These are phyloP conservation scores for Didymella arachidicola DNA, from an alignment of 2,329 filamentous ascomycete species.

Conservation along the genomic window DNA sequence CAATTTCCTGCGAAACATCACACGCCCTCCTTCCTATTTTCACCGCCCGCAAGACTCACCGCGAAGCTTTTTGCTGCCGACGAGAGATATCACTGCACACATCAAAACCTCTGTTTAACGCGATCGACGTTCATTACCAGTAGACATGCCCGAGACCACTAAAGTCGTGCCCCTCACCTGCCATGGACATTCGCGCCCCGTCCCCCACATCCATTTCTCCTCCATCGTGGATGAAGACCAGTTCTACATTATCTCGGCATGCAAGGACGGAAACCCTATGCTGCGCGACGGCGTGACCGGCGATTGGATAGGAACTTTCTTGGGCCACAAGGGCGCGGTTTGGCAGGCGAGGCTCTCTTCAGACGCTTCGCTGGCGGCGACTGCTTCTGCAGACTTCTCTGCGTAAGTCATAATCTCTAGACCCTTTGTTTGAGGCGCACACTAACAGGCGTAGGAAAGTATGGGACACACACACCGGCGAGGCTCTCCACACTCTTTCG, in stretches of 20 bases:
- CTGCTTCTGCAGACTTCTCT: conserved; percentile 94
- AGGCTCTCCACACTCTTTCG: conserved; percentile 83
- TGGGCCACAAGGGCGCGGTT: conserved; percentile 97
- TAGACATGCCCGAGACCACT: conserved; percentile 52
- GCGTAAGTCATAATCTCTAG: conserved; percentile 65
- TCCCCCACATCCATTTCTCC: conserved; percentile 91
- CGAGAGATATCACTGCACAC: conserved; percentile 3
- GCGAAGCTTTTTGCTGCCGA: conserved; percentile 6
- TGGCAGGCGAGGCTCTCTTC: conserved; percentile 94
- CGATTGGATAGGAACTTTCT: conserved; percentile 83
- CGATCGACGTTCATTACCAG: conserved; percentile 14
- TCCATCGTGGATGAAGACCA: conserved; percentile 80
- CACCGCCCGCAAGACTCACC: conserved; percentile 23
- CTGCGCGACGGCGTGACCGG: conserved; percentile 94
- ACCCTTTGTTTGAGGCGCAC: conserved; percentile 27
- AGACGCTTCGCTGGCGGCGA: conserved; percentile 87
- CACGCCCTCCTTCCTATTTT: conserved; percentile 23
- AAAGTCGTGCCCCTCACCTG: conserved; percentile 88
- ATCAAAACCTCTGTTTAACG: neutral
- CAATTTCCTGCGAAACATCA: conserved; percentile 21
- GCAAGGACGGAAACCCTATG: conserved; percentile 99
- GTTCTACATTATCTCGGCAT: conserved; percentile 92
- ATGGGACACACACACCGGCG: conserved; percentile 96
- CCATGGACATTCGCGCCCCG: conserved; percentile 90
- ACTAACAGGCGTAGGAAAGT: conserved; percentile 70